Evolutionary conservation across 148 eudicot species (phyloP).

Genomic region (Amaranthus palmeri): DNA sequence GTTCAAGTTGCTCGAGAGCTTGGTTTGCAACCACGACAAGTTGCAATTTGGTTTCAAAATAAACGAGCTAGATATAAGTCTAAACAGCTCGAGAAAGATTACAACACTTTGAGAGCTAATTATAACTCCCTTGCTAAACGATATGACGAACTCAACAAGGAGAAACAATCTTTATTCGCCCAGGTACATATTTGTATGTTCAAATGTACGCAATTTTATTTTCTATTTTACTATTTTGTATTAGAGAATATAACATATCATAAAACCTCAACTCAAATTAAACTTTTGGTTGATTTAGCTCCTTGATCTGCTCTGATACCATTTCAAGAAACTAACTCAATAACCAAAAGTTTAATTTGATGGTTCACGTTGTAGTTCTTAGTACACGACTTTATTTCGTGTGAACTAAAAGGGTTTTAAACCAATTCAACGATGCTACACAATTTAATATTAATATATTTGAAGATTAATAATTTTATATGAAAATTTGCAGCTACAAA

Average conservation of each 20-base stretch:
- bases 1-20: slow-evolving; percentile 54
- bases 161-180: slow-evolving; percentile 38
- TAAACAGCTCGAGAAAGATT: slow-evolving; percentile 55
- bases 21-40: slow-evolving; percentile 57
- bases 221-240: neutral
- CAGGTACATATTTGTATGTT: slow-evolving; percentile 32
- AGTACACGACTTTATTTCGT: no score
- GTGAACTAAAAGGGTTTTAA: no score
- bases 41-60: slow-evolving; percentile 81
- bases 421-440: no score
- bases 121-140: slow-evolving; percentile 43
- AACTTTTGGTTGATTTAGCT: no score
- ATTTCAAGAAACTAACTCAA: no score
- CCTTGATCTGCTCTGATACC: no score
- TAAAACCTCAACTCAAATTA: no score
- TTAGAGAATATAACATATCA: no score
- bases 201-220: neutral
- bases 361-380: neutral
- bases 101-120: slow-evolving; percentile 29
- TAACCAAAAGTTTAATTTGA: neutral
- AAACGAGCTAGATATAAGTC: slow-evolving; percentile 68
- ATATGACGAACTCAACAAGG: slow-evolving; percentile 41
- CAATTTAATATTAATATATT: neutral
- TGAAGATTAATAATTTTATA: neutral
- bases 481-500: slow-evolving; percentile 43